phyloP scores from a whole-genome alignment of 805 yeast species.

The Lachancea mirantina region DNA sequence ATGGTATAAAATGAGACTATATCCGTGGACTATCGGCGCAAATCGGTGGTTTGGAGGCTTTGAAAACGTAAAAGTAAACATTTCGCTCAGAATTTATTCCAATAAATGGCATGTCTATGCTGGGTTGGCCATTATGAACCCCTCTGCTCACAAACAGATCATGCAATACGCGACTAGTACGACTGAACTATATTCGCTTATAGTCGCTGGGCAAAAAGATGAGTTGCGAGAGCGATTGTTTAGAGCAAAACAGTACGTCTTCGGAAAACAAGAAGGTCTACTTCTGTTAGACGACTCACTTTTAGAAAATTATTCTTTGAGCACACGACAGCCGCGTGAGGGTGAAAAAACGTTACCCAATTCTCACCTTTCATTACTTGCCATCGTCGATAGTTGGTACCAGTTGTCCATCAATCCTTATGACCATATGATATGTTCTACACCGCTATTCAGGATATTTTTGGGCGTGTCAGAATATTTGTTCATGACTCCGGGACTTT shows the following conservation, averaged over 20 bases:
- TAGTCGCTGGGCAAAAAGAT: conserved; percentile 60
- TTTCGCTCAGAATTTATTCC: conserved; percentile 81
- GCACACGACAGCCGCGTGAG: conserved; percentile 57
- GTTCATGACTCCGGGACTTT: conserved; percentile 72
- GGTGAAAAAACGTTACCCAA: conserved; percentile 50
- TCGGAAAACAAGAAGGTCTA: conserved; percentile 55
- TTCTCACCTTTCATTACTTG: conserved; percentile 80
- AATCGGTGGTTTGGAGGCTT: conserved; percentile 83
- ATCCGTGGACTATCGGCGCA: conserved; percentile 66
- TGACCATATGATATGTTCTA: conserved; percentile 94
- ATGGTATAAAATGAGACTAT: conserved; percentile 75
- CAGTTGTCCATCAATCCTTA: conserved; percentile 82
- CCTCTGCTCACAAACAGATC: conserved; percentile 87
- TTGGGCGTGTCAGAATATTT: conserved; percentile 90
- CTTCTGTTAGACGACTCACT: conserved; percentile 67
- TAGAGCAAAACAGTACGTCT: conserved; percentile 68
- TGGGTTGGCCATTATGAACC: conserved; percentile 92
- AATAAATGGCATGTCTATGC: conserved; percentile 99
- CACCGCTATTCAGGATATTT: conserved; percentile 87
- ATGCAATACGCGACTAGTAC: conserved; percentile 82
- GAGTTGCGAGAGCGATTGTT: conserved; percentile 52
- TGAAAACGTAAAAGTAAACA: conserved; percentile 92
- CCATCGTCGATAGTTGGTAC: conserved; percentile 92
- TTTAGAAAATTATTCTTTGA: conserved; percentile 71
- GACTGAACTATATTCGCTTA: conserved; percentile 73